phyloP scores from a whole-genome alignment of 2,329 filamentous ascomycete species.

The Neonectria sp. region DNA sequence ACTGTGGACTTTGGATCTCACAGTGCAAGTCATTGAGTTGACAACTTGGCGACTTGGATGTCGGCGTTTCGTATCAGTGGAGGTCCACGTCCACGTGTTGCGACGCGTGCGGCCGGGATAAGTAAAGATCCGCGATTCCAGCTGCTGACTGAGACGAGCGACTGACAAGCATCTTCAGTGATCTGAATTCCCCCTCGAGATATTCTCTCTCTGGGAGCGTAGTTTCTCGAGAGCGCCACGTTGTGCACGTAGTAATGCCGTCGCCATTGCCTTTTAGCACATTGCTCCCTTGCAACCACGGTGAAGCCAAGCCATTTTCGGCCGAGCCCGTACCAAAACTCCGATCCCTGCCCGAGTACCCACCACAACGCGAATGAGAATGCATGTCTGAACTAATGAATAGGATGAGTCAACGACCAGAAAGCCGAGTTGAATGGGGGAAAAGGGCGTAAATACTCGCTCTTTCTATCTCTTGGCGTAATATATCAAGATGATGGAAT shows the following conservation, averaged over 20 bases:
- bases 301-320: neutral
- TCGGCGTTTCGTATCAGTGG: constrained; percentile 3
- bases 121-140: constrained; percentile 19
- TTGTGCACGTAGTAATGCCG: neutral
- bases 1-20: neutral
- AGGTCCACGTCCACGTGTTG: constrained; percentile 15
- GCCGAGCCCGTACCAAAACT: neutral
- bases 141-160: constrained; percentile 5
- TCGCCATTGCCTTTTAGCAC: neutral
- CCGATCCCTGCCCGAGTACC: neutral
- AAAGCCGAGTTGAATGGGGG: no score
- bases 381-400: neutral
- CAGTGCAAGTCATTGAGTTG: neutral
- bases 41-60: constrained; percentile 2
- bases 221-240: neutral
- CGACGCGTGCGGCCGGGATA: constrained; percentile 17
- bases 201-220: neutral
- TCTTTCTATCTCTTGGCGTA: no score
- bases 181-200: neutral
- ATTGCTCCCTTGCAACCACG: neutral
- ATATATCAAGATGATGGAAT: no score
- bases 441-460: no score
- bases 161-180: neutral
- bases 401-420: no score
- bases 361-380: neutral